These are phyloP conservation scores for Nectriaceae sp. DNA, from an alignment of 2,329 filamentous ascomycete species.

Conservation along the genomic window DNA sequence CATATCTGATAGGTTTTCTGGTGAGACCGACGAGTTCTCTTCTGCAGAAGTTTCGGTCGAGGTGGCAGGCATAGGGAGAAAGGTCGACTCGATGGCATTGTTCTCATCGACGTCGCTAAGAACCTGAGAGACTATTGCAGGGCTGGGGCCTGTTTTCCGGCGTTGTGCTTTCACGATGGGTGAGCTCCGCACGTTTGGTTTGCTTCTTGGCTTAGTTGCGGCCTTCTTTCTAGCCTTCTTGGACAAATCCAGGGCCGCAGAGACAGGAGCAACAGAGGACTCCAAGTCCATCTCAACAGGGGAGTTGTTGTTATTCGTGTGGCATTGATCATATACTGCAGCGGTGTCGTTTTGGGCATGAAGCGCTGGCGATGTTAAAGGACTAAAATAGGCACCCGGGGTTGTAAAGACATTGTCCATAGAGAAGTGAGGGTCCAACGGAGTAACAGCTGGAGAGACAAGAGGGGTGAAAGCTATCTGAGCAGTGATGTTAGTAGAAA, in stretches of 20 bases:
- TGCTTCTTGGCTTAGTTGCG: conserved; percentile 51
- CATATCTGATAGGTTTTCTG: conserved; percentile 66
- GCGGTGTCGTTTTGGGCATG: conserved; percentile 51
- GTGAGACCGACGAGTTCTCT: conserved; percentile 66
- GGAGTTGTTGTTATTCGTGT: conserved; percentile 46
- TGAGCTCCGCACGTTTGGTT: conserved; percentile 65
- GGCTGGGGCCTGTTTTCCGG: conserved; percentile 53
- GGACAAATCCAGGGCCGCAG: conserved; percentile 46
- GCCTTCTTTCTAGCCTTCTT: conserved; percentile 57
- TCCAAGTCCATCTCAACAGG: conserved; percentile 61
- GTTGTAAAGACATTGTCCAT: conserved; percentile 61
- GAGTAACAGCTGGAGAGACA: conserved; percentile 82
- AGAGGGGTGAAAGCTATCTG: conserved; percentile 79
- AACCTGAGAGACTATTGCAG: conserved; percentile 57
- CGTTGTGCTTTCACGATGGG: conserved; percentile 71
- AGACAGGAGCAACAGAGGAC: conserved; percentile 35
- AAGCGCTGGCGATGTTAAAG: conserved; percentile 77
- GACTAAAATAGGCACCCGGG: conserved; percentile 77
- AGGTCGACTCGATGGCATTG: conserved; percentile 36
- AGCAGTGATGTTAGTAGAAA: conserved; percentile 19
- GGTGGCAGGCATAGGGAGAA: conserved; percentile 39
- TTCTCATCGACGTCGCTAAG: conserved; percentile 54
- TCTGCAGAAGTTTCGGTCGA: conserved; percentile 57
- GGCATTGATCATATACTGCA: conserved; percentile 24
- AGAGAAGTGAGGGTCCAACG: conserved; percentile 71